These are phyloP conservation scores for Parvularia atlantis DNA, from an alignment of 78 protist species.

Conservation along the genomic window DNA sequence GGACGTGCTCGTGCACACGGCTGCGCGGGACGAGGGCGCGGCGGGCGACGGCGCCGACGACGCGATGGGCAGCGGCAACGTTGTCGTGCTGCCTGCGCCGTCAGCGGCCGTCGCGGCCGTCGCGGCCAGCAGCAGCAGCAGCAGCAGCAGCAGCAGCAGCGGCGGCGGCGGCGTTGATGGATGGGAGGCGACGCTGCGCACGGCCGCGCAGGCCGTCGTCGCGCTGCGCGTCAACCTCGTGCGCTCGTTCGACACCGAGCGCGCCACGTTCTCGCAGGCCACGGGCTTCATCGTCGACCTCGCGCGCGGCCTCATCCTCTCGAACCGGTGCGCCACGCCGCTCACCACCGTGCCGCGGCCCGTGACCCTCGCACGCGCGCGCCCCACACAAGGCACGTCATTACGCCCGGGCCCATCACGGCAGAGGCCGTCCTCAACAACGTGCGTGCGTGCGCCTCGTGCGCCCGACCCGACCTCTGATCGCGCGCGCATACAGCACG, in stretches of 20 bases:
- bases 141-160: too few species aligned
- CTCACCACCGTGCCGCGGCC: too few species aligned
- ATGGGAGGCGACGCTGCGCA: slow-evolving; percentile 9
- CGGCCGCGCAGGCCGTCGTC: slow-evolving; percentile 27
- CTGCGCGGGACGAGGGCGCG: too few species aligned
- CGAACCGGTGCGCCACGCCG: slow-evolving; percentile 28
- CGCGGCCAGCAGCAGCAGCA: too few species aligned
- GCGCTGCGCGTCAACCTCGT: slow-evolving; percentile 18
- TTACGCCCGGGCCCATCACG: slow-evolving; percentile 7
- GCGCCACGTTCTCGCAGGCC: slow-evolving; percentile 18
- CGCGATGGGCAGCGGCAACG: too few species aligned
- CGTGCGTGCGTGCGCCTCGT: not conserved
- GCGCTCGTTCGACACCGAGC: slow-evolving; percentile 26
- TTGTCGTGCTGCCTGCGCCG: too few species aligned
- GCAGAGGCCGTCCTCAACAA: not conserved
- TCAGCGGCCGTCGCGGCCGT: too few species aligned
- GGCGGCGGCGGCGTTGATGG: not conserved
- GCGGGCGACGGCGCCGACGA: too few species aligned
- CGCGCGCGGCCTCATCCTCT: slow-evolving; percentile 25
- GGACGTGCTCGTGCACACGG: too few species aligned
- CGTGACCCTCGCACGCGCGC: not conserved
- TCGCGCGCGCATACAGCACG: slow-evolving; percentile 7
- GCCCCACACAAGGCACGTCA: too few species aligned
- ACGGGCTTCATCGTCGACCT: slow-evolving; percentile 45
- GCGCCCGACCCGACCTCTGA: not conserved